Conservation (phyloP, 2,329 filamentous ascomycete species). For the Elsinoe ampelina region DNA sequence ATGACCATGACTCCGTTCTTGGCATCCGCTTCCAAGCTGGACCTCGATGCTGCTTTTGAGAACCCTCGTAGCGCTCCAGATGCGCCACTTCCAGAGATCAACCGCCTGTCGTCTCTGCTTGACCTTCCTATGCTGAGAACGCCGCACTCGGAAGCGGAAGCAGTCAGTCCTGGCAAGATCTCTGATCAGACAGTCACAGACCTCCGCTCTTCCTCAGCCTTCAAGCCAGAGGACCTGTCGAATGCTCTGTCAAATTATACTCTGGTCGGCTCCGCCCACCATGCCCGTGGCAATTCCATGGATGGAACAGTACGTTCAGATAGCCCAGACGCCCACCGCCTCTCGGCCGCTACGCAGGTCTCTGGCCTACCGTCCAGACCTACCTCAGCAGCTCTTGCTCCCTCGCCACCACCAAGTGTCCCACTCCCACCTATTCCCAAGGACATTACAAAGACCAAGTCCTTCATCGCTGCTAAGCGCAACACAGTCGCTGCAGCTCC, state of each 20-base stretch:
- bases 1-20: constrained; percentile 9
- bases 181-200: constrained; percentile 1
- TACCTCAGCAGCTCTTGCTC: constrained; percentile 9
- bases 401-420: constrained; percentile 14
- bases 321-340: neutral
- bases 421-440: constrained; percentile 13
- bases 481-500: constrained; percentile 21
- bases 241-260: neutral
- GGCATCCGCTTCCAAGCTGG: neutral
- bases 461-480: constrained; percentile 30
- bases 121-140: constrained; percentile 10
- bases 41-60: neutral
- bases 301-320: neutral
- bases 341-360: neutral
- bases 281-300: neutral
- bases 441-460: constrained; percentile 29
- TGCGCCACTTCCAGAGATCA: constrained; percentile 8
- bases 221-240: neutral
- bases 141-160: neutral
- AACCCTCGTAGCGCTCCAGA: constrained; percentile 11
- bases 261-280: neutral
- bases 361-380: neutral
- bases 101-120: constrained; percentile 7
- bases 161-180: neutral
- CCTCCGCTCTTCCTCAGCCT: neutral